These are phyloP conservation scores for Ocimum tenuiflorum DNA, from an alignment of 257 asterid species.

Conservation along the genomic window DNA sequence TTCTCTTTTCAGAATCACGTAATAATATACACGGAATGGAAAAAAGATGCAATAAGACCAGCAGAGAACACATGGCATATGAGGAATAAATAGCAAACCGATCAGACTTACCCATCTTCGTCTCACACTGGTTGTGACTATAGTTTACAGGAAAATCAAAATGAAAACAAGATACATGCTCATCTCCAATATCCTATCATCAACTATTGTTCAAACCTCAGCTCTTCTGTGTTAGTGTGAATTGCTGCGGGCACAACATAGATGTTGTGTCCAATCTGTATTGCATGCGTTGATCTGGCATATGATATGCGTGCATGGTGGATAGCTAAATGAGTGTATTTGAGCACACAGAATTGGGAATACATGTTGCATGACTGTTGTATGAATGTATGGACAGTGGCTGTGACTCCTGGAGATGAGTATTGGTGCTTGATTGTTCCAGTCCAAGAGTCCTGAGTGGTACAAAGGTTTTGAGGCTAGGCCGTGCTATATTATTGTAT, in stretches of 20 bases:
- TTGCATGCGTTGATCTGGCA: neutral
- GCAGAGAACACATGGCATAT: neutral
- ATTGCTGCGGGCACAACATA: neutral
- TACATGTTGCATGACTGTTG: neutral
- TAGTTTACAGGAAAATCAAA: neutral
- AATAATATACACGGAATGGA: neutral
- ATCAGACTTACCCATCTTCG: neutral
- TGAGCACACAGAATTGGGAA: neutral
- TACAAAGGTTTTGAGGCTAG: neutral
- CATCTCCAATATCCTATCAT: neutral
- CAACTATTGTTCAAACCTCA: neutral
- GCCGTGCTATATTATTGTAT: neutral
- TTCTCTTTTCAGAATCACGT: neutral
- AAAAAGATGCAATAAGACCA: neutral
- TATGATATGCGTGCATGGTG: neutral
- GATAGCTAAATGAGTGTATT: neutral
- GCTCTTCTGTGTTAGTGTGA: neutral
- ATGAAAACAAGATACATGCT: too few relatives aligned
- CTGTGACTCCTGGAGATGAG: neutral
- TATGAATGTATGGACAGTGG: neutral
- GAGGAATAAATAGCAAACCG: neutral
- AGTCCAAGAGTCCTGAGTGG: neutral
- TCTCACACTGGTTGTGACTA: neutral
- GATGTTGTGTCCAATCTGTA: neutral
- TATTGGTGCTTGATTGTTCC: neutral